Base-by-base conservation (phyloP, 768 basidiomycete species). In the Coprinellus micaceus region DNA sequence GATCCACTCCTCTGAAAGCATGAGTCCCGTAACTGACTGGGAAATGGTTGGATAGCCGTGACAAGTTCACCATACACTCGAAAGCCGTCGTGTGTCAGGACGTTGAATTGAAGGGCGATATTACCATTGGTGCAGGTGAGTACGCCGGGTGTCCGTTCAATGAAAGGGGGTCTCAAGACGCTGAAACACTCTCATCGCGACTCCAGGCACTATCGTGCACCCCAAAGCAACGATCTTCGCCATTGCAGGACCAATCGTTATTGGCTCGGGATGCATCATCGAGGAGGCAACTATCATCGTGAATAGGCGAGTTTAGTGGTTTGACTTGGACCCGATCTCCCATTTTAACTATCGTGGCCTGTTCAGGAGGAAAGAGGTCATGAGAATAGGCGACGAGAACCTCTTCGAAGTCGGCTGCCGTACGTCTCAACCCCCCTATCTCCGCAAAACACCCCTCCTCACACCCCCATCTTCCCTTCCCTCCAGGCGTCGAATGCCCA, bases 171-270 rank as follows among this genome's bases (percentile, higher is more conserved):
- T 28, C 25, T 13, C 9, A 37, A 24, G 4, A 9, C 9, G 12
- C 17, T 15, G 15, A 36, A 17, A 13, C 6, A 10, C 28, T 19
- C 9, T 59, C 60, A 29, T 60, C 33, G 41, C 43, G 26, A 52
- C 24, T 54, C 3, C 63, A 88, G 91, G 91, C 6, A 88, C 88
- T 0, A 85, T 98, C 53, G 84, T 98, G 21, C 95, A 98, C 61
- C 95, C 96, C 0, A 93, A 95, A 67, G 93, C 91, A 1, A 92
- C 92, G 22, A 91, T 98, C 57, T 89, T 95, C 63, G 94, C 95
- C 13, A 82, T 94, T 54, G 86, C 85, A 9, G 95, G 94, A 0
- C 90, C 94, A 2, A 95, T 99, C 61, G 79, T 94, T 44, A 88
- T 99, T 52, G 96, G 94, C 13, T 76, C 82, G 21, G 83, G 88